Conservation (phyloP, 768 basidiomycete genomes). For the Pholiota microspora region DNA sequence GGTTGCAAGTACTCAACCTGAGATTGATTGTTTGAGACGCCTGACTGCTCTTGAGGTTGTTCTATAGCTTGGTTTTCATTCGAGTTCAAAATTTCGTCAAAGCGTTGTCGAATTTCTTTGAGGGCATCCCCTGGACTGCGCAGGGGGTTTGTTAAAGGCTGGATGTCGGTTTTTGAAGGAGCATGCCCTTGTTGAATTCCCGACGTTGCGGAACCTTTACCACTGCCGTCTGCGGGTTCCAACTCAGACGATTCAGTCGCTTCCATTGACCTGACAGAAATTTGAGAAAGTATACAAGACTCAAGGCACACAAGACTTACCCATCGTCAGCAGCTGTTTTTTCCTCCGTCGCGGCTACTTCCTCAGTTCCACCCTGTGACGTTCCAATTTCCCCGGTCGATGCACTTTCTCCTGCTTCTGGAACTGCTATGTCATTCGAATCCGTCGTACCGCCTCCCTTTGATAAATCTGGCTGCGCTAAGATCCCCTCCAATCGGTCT, state of each 20-base stretch:
- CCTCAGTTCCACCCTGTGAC: slow-evolving; percentile 25
- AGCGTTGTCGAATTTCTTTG: slow-evolving; percentile 77
- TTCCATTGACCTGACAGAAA: slow-evolving; percentile 8
- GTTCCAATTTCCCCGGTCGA: slow-evolving; percentile 31
- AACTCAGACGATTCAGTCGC: slow-evolving; percentile 11
- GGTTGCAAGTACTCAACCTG: slow-evolving; percentile 78
- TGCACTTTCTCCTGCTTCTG: slow-evolving; percentile 28
- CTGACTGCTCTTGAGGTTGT: slow-evolving; percentile 31
- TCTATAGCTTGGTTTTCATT: slow-evolving; percentile 28
- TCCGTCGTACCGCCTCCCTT: slow-evolving; percentile 39
- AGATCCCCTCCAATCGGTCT: slow-evolving; percentile 28
- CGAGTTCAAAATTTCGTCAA: slow-evolving; percentile 74
- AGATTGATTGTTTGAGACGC: slow-evolving; percentile 36
- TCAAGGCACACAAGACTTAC: slow-evolving; percentile 22
- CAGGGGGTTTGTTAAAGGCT: slow-evolving; percentile 48
- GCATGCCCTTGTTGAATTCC: slow-evolving; percentile 46
- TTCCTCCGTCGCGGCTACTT: slow-evolving; percentile 27
- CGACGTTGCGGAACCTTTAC: slow-evolving; percentile 32
- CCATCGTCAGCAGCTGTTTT: slow-evolving; percentile 27
- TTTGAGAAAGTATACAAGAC: background rate
- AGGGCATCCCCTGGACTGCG: slow-evolving; percentile 84
- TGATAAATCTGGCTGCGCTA: slow-evolving; percentile 43
- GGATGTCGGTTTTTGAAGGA: slow-evolving; percentile 36
- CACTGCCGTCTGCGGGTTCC: slow-evolving; percentile 13
- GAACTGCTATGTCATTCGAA: slow-evolving; percentile 23